A percentile compares a stretch with the other conserved stretches of the same genome.
phyloP scores from a whole-genome alignment of 805 yeast genomes.

The Kockiozyma suomiensis region DNA sequence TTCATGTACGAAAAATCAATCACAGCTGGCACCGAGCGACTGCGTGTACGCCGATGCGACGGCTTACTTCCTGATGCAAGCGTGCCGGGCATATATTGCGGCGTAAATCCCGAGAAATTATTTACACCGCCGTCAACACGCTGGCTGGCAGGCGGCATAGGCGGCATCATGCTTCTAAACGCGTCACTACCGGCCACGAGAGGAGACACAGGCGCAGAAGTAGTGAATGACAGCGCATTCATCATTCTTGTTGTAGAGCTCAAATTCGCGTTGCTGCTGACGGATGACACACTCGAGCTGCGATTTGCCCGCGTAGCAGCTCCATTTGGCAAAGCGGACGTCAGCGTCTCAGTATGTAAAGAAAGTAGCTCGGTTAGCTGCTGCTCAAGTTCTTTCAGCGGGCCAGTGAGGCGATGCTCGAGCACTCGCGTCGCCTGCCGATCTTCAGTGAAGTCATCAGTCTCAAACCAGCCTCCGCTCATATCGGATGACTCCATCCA shows the following conservation, averaged over 20 bases:
- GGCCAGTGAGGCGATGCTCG: conserved; percentile 30
- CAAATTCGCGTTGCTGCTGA: conserved; percentile 15
- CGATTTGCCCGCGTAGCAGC: conserved; percentile 9
- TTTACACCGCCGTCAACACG: background rate
- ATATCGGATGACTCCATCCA: conserved; percentile 21
- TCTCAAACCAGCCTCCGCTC: conserved; percentile 30
- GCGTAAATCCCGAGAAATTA: background rate
- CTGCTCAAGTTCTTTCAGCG: conserved; percentile 21
- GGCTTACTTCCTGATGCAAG: background rate
- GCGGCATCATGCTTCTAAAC: background rate
- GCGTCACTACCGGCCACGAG: conserved; percentile 8
- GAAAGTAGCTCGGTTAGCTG: conserved; percentile 25
- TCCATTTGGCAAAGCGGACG: no score
- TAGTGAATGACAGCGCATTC: conserved; percentile 13
- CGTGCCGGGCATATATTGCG: background rate
- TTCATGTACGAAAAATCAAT: conserved; percentile 25
- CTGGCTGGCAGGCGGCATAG: background rate
- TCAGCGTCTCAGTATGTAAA: conserved; percentile 10
- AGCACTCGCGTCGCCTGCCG: conserved; percentile 27
- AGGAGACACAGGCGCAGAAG: conserved; percentile 29
- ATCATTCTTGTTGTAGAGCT: conserved; percentile 9
- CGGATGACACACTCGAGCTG: conserved; percentile 17
- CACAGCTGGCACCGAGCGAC: conserved; percentile 31
- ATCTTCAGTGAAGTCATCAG: conserved; percentile 33
- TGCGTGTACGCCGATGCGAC: conserved; percentile 27